Evolutionary conservation across 2,329 filamentous ascomycete species (phyloP), one percentile per base, ranked within the genome.

Genomic region (Trichoderma pleuroti): DNA sequence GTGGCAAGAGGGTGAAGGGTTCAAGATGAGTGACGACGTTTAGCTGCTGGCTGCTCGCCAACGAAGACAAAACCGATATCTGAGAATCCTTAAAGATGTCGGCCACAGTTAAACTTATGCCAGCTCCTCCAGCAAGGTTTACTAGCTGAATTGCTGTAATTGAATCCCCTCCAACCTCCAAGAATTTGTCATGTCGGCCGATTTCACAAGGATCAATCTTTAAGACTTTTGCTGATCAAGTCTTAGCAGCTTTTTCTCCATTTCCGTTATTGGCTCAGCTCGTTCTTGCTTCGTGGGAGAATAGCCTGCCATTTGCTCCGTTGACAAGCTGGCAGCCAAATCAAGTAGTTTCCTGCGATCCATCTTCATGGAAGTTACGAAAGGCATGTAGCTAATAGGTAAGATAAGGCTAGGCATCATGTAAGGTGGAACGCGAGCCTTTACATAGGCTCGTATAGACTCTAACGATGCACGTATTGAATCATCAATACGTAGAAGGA

Each of bases 81-180:
- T 59, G 59, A 26, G 64, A 54, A 49, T 62, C 49, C 30, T 28
- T 28, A 46, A 70, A 70, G 32, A 70, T 64, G 8, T 52, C 30
- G 8, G 39, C 59, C 16, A 70, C 59, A 28, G 59, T 70, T 11
- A 70, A 32, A 16, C 32, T 28, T 5, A 70, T 67, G 5, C 52
- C 62, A 16, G 73, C 73, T 4, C 71, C 75, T 65, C 80, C 76
- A 5, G 81, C 81, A 42, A 77, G 76, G 4, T 82, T 78, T 0
- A 83, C 81, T 1, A 84, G 75, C 66, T 78, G 80, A 81, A 85
- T 84, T 0, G 83, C 82, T 2, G 78, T 77, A 12, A 85, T 77
- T 0, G 83, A 85, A 75, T 85, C 83, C 5, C 83, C 82, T 1
- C 82, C 82, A 5, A 67, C 49, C 42, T 67, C 64, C 10, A 73